Percentiles rank a stretch among this genome's conserved stretches.
These are phyloP conservation scores for Areca catechu DNA, from an alignment of 176 grass and related monocot species.

Conservation along the genomic window DNA sequence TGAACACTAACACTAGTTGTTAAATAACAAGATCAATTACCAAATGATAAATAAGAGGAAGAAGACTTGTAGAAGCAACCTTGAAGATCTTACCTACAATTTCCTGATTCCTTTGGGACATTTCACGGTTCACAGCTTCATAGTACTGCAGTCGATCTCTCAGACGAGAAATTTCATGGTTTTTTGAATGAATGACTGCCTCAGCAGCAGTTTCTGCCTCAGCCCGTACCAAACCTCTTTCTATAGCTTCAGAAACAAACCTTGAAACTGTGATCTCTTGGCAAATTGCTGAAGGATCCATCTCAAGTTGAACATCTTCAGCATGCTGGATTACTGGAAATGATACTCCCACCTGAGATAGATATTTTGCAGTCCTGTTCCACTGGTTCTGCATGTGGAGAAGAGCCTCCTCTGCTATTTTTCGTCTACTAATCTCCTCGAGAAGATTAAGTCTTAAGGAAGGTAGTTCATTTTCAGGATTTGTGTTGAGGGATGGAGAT, in stretches of 20 bases:
- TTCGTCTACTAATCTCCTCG: constrained; percentile 11
- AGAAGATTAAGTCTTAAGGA: constrained; percentile 4
- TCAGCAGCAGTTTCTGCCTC: constrained; percentile 9
- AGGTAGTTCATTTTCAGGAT: constrained; percentile 13
- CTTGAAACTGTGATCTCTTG: constrained; percentile 16
- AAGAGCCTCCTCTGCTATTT: constrained; percentile 9
- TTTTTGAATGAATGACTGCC: constrained; percentile 19
- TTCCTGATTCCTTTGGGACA: constrained; percentile 27
- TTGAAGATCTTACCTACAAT: constrained; percentile 1
- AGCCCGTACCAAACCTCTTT: background rate
- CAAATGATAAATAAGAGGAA: too few relatives aligned
- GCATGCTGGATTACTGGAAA: background rate
- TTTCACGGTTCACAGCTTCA: constrained; percentile 24
- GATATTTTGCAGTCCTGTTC: constrained; percentile 1
- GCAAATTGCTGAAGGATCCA: constrained; percentile 9
- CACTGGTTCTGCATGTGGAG: constrained; percentile 16
- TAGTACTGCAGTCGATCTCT: constrained; percentile 18
- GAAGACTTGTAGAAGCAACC: too few relatives aligned
- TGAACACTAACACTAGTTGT: too few relatives aligned
- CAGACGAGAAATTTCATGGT: constrained; percentile 19
- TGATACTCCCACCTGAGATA: constrained; percentile 3
- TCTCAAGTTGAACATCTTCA: background rate
- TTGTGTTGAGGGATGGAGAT: background rate
- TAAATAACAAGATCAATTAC: too few relatives aligned
- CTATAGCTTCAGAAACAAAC: constrained; percentile 14